Evolutionary conservation across 306 rosid species (phyloP), one percentile per base, ranked within the genome.

Genomic region (Casuarina glauca): DNA sequence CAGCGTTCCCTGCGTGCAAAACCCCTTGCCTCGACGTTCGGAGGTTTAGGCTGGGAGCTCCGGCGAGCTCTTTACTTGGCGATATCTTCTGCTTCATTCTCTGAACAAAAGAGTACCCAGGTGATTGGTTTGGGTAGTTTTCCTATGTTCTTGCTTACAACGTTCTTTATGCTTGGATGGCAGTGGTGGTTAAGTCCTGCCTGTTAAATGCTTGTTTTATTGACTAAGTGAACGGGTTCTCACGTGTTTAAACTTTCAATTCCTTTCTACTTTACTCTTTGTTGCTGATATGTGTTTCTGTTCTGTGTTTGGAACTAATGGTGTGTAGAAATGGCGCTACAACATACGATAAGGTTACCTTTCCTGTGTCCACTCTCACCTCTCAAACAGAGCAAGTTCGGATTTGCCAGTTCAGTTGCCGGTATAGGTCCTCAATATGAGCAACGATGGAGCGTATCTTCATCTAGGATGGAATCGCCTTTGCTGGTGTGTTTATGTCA

Each of bases 281-380:
- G 17, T 17, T 7, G 35, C 26, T 66, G 49, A 41, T 39, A 41
- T 66, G 32, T 3, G 36, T 3, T 41, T 41, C 3, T 46, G 4
- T 41, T 66, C 49, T 16, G 48, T 49, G 4, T 66, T 66, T 15
- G 13, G 46, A 66, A 41, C 6, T 62, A 35, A 5, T 53, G 77
- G 77, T 52, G 45, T 35, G 79, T 78, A 73, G 84, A 69, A 79
- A 91, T 92, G 97, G 84, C 87, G 49, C 86, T 88, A 13, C 88
- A 54, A 45, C 75, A 76, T 55, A 32, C 83, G 62, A 16, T 80
- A 26, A 43, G 72, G 32, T 69, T 82, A 58, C 86, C 84, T 44
- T 55, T 73, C 2, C 73, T 85, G 3, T 81, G 57, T 69, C 79
- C 60, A 75, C 44, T 46, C 72, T 75, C 82, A 17, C 79, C 89